Evolutionary conservation across 139 green algal genomes (phyloP).

Genomic region (Desmodesmus armatus): DNA sequence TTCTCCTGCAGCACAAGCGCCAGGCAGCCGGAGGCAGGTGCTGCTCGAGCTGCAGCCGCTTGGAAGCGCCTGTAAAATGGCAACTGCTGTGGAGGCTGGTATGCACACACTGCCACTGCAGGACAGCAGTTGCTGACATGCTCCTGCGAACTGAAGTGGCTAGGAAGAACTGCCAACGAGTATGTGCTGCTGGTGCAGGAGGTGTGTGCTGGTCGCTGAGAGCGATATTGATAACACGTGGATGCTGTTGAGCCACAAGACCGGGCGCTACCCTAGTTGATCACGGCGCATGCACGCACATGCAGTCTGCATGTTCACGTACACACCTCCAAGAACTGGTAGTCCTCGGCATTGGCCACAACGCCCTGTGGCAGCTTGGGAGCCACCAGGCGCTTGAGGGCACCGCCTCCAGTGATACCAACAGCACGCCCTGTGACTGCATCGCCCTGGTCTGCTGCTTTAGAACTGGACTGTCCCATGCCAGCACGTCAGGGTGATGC

Average conservation of each 20-base stretch:
- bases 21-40: background rate
- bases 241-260: background rate
- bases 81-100: background rate
- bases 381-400: conserved; percentile 46
- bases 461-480: conserved; percentile 31
- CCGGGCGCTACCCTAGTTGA: too few relatives aligned
- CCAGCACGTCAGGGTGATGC: too few relatives aligned
- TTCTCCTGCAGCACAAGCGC: conserved; percentile 61
- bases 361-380: conserved; percentile 60
- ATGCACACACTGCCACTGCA: background rate
- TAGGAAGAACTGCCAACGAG: background rate
- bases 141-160: too few relatives aligned
- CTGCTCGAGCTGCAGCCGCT: background rate
- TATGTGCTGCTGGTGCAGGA: background rate
- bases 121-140: background rate
- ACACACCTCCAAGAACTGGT: conserved; percentile 76
- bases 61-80: background rate
- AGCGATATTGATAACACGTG: background rate
- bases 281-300: background rate
- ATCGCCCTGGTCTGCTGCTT: conserved; percentile 18
- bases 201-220: background rate
- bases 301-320: too few relatives aligned
- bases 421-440: conserved; percentile 54
- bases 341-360: conserved; percentile 66
- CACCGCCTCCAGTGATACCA: conserved; percentile 74